These are phyloP conservation scores for Hypoxylon sp. DNA, from an alignment of 2,329 filamentous ascomycete species.

Conservation along the genomic window DNA sequence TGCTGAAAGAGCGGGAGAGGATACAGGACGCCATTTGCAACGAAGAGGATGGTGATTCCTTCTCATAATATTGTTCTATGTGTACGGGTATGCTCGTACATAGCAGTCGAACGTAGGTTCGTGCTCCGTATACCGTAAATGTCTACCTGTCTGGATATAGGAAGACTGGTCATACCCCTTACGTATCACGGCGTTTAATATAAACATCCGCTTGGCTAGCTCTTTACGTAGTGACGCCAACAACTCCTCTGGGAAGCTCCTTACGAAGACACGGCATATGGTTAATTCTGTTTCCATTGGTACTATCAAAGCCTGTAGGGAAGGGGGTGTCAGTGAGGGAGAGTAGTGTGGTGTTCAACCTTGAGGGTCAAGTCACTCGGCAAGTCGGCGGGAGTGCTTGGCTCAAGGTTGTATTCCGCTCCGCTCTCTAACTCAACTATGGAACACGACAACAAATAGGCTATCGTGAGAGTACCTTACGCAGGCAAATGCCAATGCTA, in stretches of 20 bases:
- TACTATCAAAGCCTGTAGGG: not conserved
- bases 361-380: constrained; percentile 29
- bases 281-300: not conserved
- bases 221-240: not conserved
- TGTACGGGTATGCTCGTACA: not conserved
- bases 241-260: constrained; percentile 2
- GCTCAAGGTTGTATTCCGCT: not conserved
- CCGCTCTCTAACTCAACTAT: not conserved
- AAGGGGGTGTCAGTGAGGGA: not conserved
- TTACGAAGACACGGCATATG: not conserved
- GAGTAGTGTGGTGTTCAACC: constrained; percentile 13
- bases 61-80: not conserved
- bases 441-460: not conserved
- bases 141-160: not conserved
- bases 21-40: not conserved
- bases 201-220: not conserved
- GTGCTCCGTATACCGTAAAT: not conserved
- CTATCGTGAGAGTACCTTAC: not conserved
- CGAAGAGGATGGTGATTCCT: not conserved
- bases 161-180: not conserved
- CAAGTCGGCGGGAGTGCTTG: not conserved
- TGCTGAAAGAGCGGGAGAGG: not conserved
- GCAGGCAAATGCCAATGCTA: not conserved
- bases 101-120: not conserved
- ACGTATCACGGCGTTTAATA: not conserved